A percentile compares a stretch with the other conserved stretches of the same genome.
Conservation (phyloP, 2,329 filamentous ascomycete species). For the Acarospora socialis region DNA sequence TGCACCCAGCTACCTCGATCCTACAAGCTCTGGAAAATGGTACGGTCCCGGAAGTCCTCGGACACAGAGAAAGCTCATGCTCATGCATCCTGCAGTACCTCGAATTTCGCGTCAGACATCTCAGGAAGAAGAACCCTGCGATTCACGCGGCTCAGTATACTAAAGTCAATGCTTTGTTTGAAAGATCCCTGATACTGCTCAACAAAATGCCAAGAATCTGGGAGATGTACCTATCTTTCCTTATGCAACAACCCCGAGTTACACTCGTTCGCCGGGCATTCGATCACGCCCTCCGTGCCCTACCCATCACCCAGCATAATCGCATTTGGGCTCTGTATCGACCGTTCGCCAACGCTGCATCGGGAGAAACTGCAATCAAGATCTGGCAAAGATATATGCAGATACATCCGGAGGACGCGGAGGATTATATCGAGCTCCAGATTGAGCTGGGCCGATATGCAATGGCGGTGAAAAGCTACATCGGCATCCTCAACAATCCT, state of each 20-base stretch:
- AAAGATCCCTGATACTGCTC: conserved; percentile 77
- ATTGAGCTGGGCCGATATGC: conserved; percentile 71
- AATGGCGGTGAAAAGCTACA: conserved; percentile 82
- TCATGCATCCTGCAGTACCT: conserved; percentile 52
- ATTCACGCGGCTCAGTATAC: conserved; percentile 66
- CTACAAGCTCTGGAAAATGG: conserved; percentile 97
- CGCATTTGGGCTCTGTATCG: conserved; percentile 88
- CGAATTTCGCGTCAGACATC: conserved; percentile 65
- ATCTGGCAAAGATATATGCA: conserved; percentile 97
- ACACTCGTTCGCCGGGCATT: conserved; percentile 78
- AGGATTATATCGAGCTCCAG: conserved; percentile 88
- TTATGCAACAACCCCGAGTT: conserved; percentile 82
- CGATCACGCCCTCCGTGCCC: conserved; percentile 76
- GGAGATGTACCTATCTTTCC: conserved; percentile 91
- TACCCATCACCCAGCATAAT: conserved; percentile 90
- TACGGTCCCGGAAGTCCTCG: conserved; percentile 23
- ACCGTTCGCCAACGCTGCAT: conserved; percentile 80
- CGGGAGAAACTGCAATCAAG: conserved; percentile 77
- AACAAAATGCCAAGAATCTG: conserved; percentile 99
- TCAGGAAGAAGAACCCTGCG: conserved; percentile 69
- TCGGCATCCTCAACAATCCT: conserved; percentile 79
- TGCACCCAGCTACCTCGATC: conserved; percentile 81
- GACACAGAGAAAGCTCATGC: conserved; percentile 12
- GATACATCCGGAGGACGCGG: conserved; percentile 84
- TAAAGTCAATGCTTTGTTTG: conserved; percentile 91